Base-by-base conservation (phyloP, 768 basidiomycete species). In the Termitomyces sp. region DNA sequence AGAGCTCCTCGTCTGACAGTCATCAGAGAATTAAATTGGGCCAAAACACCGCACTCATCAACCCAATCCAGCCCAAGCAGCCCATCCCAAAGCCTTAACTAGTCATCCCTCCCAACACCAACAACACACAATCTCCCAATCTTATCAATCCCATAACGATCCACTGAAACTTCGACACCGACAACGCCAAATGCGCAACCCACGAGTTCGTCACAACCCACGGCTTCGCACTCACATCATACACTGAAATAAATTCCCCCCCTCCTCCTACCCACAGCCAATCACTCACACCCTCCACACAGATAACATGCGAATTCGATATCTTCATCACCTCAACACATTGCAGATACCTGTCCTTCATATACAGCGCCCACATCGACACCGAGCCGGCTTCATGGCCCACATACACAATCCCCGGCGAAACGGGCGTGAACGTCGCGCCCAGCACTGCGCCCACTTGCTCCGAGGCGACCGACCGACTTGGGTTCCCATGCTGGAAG, bases 381-480 rank as follows among this genome's bases (percentile, higher is more conserved):
- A 98, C 80, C 68, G 82, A 88, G 0, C 96, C 96, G 45, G 91
- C 94, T 72, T 98, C 96, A 67, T 99, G 96, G 0, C 91, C 94
- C 36, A 99, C 77, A 67, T 89, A 97, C 42, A 92, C 89, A 32
- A 78, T 73, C 2, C 83, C 79, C 0, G 88, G 87, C 20, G 84
- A 78, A 1, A 86, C 83, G 0, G 91, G 88, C 7, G 97, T 71
- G 36, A 92, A 76, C 0, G 94, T 86, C 0, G 89, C 93, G 38
- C 87, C 85, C 0, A 91, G 92, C 22, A 98, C 90, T 1, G 91
- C 82, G 0, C 96, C 96, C 6, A 91, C 84, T 56, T 86, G 84
- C 45, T 91, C 89, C 1, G 78, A 81, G 2, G 91, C 69, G 13
- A 90, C 69, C 3, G 84, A 76, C 24, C 81, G 79, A 2, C 79